Evolutionary conservation across 371 early-diverging fungal genomes (phyloP).

Genomic region (Haplosporangium sp.): DNA sequence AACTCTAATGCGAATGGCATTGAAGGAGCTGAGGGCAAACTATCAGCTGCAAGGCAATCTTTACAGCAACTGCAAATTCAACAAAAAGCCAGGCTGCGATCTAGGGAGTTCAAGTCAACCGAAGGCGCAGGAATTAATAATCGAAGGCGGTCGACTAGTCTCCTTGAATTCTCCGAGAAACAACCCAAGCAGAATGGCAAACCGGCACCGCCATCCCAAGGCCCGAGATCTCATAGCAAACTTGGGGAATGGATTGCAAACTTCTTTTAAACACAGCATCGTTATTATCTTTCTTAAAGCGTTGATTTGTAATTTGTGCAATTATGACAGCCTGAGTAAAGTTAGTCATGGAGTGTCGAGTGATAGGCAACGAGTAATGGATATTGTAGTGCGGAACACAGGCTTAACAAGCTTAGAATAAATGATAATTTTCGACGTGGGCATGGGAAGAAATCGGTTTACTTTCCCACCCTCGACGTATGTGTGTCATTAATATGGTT

Average conservation of each 20-base stretch:
- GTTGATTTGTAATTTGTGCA: too few species aligned
- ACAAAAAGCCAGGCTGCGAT: constrained; percentile 10
- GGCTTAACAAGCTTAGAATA: not conserved
- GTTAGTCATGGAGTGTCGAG: not conserved
- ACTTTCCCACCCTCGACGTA: constrained; percentile 22
- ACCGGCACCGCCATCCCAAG: constrained; percentile 34
- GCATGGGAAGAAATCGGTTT: constrained; percentile 15
- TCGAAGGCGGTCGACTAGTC: constrained; percentile 36
- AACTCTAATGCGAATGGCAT: not conserved
- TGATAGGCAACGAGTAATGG: not conserved
- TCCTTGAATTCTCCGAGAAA: constrained; percentile 45
- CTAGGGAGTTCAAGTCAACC: constrained; percentile 21
- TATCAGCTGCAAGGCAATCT: not conserved
- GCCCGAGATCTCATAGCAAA: constrained; percentile 38
- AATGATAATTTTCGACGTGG: not conserved
- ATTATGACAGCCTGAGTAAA: not conserved
- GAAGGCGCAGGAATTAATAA: constrained; percentile 16
- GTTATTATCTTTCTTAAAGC: too few species aligned
- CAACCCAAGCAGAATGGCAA: constrained; percentile 40
- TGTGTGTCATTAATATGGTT: not conserved
- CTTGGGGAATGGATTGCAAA: constrained; percentile 50
- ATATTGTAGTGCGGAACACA: too few species aligned
- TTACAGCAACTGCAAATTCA: not conserved
- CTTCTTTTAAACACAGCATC: constrained; percentile 30
- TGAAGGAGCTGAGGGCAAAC: not conserved